Evolutionary conservation across 2,329 filamentous ascomycete genomes (phyloP), one percentile per base, ranked within the genome.

Genomic region (Plectosphaerella plurivora): DNA sequence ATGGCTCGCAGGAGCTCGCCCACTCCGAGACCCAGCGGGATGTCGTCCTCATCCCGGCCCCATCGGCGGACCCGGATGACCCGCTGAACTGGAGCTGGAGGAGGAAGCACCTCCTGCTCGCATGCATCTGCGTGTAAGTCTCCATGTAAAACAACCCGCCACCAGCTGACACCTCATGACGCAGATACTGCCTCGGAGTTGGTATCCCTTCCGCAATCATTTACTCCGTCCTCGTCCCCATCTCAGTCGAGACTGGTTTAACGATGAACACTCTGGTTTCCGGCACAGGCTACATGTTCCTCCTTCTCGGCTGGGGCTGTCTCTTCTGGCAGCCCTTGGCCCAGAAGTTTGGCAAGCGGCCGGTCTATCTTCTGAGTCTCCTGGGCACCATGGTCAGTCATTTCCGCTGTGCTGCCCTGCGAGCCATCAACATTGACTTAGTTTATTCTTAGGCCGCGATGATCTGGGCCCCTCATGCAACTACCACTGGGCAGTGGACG

Each of bases 311-410:
- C 3, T 79, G 75, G 75, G 76, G 74, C 0, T 72, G 73, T 55
- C 61, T 81, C 3, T 64, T 81, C 42, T 79, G 74, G 72, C 77
- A 81, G 57, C 76, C 78, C 3, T 59, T 81, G 28, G 78, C 78
- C 0, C 60, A 80, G 16, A 73, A 74, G 47, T 79, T 76, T 54
- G 78, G 78, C n/a, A 73, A 77, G 51, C 68, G 77, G 5, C 67
- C 70, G 1, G 70, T 74, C 1, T 80, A 78, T 51, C 60, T 79
- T n/a, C 9, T 52, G 1, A 48, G 45, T 36, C 2, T 52, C 14
- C 14, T 49, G 12, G 24, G 35, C 12, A 45, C 51, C 1, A 16
- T 52, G 6, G 46, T 52, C 6, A 18, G 5, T 18, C 11, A 3
- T 6, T 4, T 6, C 5, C 11, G 33, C 44, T 14, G 33, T 4